Percentiles rank a stretch among this genome's conserved stretches.
phyloP scores from a whole-genome alignment of 2,329 filamentous ascomycete species.

The Colletotrichum sp. region DNA sequence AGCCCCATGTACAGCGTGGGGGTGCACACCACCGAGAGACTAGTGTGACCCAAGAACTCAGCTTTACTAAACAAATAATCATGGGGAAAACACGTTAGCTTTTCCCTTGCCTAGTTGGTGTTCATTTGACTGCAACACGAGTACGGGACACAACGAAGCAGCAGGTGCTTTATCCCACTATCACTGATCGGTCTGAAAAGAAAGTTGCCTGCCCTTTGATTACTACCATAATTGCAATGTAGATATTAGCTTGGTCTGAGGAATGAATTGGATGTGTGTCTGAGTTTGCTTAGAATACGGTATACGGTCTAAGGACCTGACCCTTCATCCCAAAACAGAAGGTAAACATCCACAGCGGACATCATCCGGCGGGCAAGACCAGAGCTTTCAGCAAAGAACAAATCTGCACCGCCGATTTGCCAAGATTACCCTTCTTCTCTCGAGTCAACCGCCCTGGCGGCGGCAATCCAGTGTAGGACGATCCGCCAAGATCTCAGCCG shows the following conservation, averaged over 20 bases:
- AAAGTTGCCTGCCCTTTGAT: neutral
- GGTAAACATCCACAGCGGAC: neutral
- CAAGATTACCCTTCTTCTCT: neutral
- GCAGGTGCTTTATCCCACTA: neutral
- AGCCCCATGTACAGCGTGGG: neutral
- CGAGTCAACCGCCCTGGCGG: neutral
- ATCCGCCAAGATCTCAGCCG: neutral
- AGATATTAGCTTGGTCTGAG: neutral
- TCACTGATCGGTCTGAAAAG: neutral
- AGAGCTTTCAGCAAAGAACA: neutral
- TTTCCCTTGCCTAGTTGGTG: neutral
- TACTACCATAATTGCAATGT: fast-evolving
- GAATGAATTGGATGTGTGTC: neutral
- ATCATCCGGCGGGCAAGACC: neutral
- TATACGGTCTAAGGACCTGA: neutral
- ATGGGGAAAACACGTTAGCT: fast-evolving
- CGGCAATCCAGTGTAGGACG: neutral
- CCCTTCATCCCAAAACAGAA: neutral
- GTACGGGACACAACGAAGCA: neutral
- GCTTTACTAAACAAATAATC: fast-evolving
- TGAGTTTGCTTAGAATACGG: neutral
- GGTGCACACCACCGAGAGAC: neutral
- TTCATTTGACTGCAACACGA: neutral
- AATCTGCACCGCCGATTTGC: neutral
- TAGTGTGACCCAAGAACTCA: neutral